A percentile compares a stretch with the other conserved stretches of the same genome.
These are phyloP conservation scores for Fraxinus baroniana DNA, from an alignment of 305 asterid genomes.

Conservation along the genomic window DNA sequence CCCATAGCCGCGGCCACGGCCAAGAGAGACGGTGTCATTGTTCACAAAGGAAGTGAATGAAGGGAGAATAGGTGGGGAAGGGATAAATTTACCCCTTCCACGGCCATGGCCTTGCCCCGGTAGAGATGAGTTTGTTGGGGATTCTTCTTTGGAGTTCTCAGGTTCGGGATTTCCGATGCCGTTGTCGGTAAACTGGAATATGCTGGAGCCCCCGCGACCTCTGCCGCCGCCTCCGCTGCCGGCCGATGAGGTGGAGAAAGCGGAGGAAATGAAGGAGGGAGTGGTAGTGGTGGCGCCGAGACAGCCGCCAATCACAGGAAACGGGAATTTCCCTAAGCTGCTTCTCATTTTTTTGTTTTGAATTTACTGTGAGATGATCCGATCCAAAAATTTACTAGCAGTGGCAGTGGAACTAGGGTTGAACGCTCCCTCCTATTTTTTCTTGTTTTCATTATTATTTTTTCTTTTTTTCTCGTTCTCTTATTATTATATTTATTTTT, in stretches of 20 bases:
- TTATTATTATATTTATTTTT: too few relatives aligned
- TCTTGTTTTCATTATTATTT: not conserved
- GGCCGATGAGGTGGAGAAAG: slow-evolving; percentile 59
- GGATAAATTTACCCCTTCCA: slow-evolving; percentile 50
- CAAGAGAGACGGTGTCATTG: slow-evolving; percentile 24
- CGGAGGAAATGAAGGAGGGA: slow-evolving; percentile 36
- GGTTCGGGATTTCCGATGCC: slow-evolving; percentile 24
- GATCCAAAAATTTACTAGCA: not conserved
- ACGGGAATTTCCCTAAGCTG: slow-evolving; percentile 54
- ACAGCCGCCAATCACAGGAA: slow-evolving; percentile 34
- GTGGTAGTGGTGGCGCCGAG: slow-evolving; percentile 27
- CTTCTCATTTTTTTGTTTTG: slow-evolving; percentile 53
- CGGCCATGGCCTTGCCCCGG: slow-evolving; percentile 61
- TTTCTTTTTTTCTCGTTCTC: not conserved
- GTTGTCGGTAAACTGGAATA: slow-evolving; percentile 32
- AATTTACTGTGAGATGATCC: slow-evolving; percentile 8
- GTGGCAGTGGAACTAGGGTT: not conserved
- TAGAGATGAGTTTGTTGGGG: slow-evolving; percentile 14
- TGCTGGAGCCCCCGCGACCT: slow-evolving; percentile 45
- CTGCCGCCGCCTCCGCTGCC: slow-evolving; percentile 49
- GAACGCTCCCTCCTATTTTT: not conserved
- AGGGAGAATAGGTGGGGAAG: slow-evolving; percentile 44
- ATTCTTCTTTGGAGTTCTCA: slow-evolving; percentile 24
- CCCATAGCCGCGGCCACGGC: slow-evolving; percentile 42
- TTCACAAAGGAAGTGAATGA: slow-evolving; percentile 36